These are phyloP conservation scores for Botrytis hyacinthi DNA, from an alignment of 2,329 filamentous ascomycete species.

Conservation along the genomic window DNA sequence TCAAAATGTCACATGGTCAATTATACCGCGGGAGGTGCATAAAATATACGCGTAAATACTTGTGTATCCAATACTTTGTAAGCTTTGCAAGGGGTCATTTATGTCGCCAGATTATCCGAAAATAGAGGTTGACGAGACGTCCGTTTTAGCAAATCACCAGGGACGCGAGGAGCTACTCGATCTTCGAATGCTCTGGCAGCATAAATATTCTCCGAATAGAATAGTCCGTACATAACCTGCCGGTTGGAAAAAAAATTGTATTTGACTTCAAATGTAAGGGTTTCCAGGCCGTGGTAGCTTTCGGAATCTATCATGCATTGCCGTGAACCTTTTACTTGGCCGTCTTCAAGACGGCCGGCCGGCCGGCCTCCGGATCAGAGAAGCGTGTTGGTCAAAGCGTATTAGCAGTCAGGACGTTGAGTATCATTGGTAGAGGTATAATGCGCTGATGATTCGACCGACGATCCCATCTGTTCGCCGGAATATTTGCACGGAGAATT, in stretches of 20 bases:
- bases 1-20: not conserved
- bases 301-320: conserved; percentile 4
- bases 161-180: not conserved
- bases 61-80: not conserved
- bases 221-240: too few relatives aligned
- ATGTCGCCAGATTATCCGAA: not conserved
- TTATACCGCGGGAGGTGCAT: not conserved
- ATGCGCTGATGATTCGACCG: not conserved
- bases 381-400: not conserved
- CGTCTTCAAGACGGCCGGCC: not conserved
- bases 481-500: not conserved
- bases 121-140: not conserved
- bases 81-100: not conserved
- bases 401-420: not conserved
- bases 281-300: not conserved
- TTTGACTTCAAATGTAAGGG: not conserved
- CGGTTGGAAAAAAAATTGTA: not conserved
- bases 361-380: not conserved
- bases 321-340: not conserved
- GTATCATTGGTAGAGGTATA: not conserved
- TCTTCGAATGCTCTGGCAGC: not conserved
- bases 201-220: not conserved
- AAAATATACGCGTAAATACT: not conserved
- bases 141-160: not conserved
- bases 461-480: not conserved